Conservation (phyloP, 225 moss, liverwort and hornwort genomes). For the Sphagnum tenellum region DNA sequence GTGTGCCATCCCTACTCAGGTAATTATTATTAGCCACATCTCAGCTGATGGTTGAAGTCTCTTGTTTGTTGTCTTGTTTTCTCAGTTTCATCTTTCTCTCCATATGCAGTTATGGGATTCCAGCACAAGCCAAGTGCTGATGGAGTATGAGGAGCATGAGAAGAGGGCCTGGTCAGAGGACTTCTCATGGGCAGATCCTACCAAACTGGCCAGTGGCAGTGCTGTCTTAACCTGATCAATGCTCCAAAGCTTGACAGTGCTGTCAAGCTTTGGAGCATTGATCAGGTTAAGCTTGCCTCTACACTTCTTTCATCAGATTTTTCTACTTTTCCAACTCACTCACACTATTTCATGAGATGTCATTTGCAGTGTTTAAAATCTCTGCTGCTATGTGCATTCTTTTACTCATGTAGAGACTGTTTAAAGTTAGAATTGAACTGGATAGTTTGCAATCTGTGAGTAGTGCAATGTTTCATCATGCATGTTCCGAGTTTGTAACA, state of each 20-base stretch:
- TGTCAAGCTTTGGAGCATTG: conserved; percentile 97
- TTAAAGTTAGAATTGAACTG: too few species aligned
- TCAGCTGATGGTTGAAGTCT: too few species aligned
- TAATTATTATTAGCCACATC: conserved; percentile 2
- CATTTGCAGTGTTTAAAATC: too few species aligned
- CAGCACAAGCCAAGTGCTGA: conserved; percentile 51
- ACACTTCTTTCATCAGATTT: too few species aligned
- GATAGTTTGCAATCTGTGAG: too few species aligned
- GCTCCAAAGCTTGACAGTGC: conserved; percentile 93
- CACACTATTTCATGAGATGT: conserved; percentile 5
- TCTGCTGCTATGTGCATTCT: too few species aligned
- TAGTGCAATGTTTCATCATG: too few species aligned
- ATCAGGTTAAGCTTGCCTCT: conserved; percentile 28
- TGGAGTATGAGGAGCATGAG: conserved; percentile 85
- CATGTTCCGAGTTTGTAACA: not conserved
- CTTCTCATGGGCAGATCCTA: conserved; percentile 91
- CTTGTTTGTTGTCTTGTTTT: too few species aligned
- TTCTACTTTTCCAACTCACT: too few species aligned
- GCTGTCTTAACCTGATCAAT: conserved; percentile 62
- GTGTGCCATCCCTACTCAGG: conserved; percentile 76
- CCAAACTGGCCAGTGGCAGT: conserved; percentile 92
- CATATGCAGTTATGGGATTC: conserved; percentile 78
- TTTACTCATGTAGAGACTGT: too few species aligned
- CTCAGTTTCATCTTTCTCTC: too few species aligned
- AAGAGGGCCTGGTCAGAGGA: conserved; percentile 98